Base-by-base conservation (phyloP, 495 filamentous ascomycete species). In the Lasiosphaeris hirsuta region DNA sequence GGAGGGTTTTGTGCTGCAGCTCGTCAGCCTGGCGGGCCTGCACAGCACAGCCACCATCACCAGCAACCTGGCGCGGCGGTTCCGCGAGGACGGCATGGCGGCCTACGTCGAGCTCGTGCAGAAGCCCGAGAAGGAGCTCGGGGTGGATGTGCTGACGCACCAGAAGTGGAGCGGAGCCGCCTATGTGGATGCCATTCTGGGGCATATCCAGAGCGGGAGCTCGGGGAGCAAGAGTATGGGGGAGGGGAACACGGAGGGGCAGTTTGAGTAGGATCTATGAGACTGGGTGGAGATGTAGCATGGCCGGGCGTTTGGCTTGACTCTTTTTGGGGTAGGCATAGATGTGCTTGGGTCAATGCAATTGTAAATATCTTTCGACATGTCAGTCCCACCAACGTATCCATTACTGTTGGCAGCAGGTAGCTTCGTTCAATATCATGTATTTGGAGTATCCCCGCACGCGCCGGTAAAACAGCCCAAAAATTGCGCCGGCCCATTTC, bases 161-260 rank as follows among this genome's bases (percentile, higher is more conserved):
- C 94, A 98, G 79, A 96, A 95, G 66, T 98, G 94, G 93, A 96
- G 91, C 64, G 94, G 94, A 10, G 94, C 94, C 0, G 78, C 77
- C 14, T 96, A 96, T 67, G 86, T 97, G 56, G 94, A 98, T 75
- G 93, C 91, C 2, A 94, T 98, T 36, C 64, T 98, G 35, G 92
- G 93, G 2, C 85, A 88, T 1, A 93, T 97, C 59, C 90, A 96
- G 74, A 96, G 89, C 65, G 92, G 94, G 10, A 96, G 89, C 70
- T 89, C 85, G 60, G 80, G 83, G 47, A 90, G 81, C 67, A 90
- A 83, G 79, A 88, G 88, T 68, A 90, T 92, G 89, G 89, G 89
- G 0, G 86, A 89, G 52, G 89, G 89, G 1, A 90, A 90, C 63
- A 92, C 89, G 0, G 89, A 92, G 67, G 75, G 74, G 4, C 80